Evolutionary conservation across 2,329 filamentous ascomycete species (phyloP), one percentile per base, ranked within the genome.

Genomic region (Leptosphaerulina australis): DNA sequence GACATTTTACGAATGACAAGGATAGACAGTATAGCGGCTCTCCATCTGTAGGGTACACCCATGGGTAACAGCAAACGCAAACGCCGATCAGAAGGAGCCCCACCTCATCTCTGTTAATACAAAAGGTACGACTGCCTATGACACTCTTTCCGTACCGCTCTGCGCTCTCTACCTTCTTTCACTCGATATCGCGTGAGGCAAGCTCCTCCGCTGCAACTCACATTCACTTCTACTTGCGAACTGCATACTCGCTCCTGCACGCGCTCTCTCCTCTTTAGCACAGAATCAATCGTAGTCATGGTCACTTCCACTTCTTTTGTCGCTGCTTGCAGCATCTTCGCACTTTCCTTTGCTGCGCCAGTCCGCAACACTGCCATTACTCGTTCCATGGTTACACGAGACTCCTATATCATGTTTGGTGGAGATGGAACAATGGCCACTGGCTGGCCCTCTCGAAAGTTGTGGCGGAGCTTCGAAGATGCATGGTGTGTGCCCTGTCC

Each of bases 381-480:
- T 45, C 40, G 46, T 35, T 50, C 53, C 48, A 46, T 65, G 41
- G 56, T 53, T 14, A 54, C 59, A 30, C 64, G 63, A 20, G 41
- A 40, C 41, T 33, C 55, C 20, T 70, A 68, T 47, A 53, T 56
- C 21, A 54, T 58, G 44, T 69, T 62, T 44, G 60, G 64, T n/a
- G 74, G 74, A 17, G 64, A 74, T 31, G 74, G 73, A 14, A 65
- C 68, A 7, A 44, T 56, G 12, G 56, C 58, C 4, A 58, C 64
- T 22, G 74, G 74, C 37, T 77, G 74, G 74, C 74, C 74, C 0
- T 38, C 58, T 5, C 52, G 64, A 48, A 52, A 50, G 20, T 33
- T 62, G 14, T 76, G 74, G 74, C 50, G 70, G 28, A 52, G 55
- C 20, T 76, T 74, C 51, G 68, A 73, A 30, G 46, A 57, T 6